These are phyloP conservation scores for Tetrapyrgos nigripes DNA, from an alignment of 1,284 basidiomycete genomes.

Conservation along the genomic window DNA sequence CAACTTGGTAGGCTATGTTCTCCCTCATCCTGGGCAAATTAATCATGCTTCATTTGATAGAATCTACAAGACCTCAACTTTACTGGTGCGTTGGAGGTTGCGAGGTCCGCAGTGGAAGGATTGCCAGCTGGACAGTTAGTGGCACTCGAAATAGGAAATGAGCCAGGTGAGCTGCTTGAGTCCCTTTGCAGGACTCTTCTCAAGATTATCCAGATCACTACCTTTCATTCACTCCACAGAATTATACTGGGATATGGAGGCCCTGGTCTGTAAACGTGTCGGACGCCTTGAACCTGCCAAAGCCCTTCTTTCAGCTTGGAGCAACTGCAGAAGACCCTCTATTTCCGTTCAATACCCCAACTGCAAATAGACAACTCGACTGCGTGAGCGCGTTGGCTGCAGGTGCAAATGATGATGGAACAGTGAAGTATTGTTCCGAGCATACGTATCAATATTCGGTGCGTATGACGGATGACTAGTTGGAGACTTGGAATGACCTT, in stretches of 20 bases:
- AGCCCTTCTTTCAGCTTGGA: constrained; percentile 50
- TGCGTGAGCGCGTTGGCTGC: constrained; percentile 53
- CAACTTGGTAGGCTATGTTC: constrained; percentile 42
- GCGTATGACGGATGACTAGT: constrained; percentile 17
- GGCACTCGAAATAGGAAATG: constrained; percentile 53
- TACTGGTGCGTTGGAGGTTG: constrained; percentile 47
- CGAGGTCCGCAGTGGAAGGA: constrained; percentile 45
- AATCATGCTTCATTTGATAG: constrained; percentile 26
- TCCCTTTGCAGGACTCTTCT: not conserved
- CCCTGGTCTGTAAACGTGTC: constrained; percentile 55
- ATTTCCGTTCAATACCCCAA: constrained; percentile 52
- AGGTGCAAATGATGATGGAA: constrained; percentile 45
- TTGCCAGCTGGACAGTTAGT: constrained; percentile 43
- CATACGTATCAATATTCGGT: constrained; percentile 60
- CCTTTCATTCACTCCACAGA: constrained; percentile 45
- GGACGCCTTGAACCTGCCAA: constrained; percentile 37
- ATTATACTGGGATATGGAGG: constrained; percentile 51
- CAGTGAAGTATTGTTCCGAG: constrained; percentile 52
- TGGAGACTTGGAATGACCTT: not conserved
- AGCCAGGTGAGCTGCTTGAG: constrained; percentile 38
- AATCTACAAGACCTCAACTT: constrained; percentile 49
- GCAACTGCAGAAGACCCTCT: constrained; percentile 57
- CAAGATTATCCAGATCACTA: constrained; percentile 53
- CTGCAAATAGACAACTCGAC: constrained; percentile 48
- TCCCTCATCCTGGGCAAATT: not conserved